These are phyloP conservation scores for Chaetoceros muelleri DNA, from an alignment of 108 stramenopile species.

Conservation along the genomic window DNA sequence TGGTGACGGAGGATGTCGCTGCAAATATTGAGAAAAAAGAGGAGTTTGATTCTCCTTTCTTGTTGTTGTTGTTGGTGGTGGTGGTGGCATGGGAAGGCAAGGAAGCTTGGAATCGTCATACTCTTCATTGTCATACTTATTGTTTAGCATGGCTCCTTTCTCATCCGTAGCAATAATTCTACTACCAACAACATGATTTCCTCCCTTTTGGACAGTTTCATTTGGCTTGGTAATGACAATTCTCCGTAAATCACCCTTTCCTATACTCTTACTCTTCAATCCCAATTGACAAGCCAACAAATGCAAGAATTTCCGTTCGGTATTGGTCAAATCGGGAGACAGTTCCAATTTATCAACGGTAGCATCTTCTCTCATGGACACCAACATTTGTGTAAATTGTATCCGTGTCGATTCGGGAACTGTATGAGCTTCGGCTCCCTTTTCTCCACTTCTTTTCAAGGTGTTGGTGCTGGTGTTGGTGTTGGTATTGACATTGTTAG, in stretches of 20 bases:
- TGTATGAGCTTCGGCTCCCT: constrained; percentile 53
- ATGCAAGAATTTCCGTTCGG: constrained; percentile 67
- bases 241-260: constrained; percentile 46
- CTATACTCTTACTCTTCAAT: constrained; percentile 44
- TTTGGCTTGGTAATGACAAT: constrained; percentile 37
- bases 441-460: constrained; percentile 41
- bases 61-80: too few relatives aligned
- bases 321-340: constrained; percentile 59
- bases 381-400: constrained; percentile 35
- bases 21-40: too few relatives aligned
- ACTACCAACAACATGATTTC: constrained; percentile 10
- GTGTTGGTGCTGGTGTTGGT: background rate
- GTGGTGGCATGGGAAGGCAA: too few relatives aligned
- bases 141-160: too few relatives aligned
- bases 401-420: constrained; percentile 55
- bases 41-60: too few relatives aligned
- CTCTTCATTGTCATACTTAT: too few relatives aligned
- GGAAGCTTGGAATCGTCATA: too few relatives aligned
- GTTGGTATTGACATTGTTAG: too few relatives aligned
- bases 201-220: constrained; percentile 5
- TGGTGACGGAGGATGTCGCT: constrained; percentile 27
- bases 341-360: constrained; percentile 25
- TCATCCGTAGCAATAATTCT: too few relatives aligned
- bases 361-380: constrained; percentile 37
- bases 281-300: constrained; percentile 47